Conservation (phyloP, 805 yeast genomes). For the Lipomyces orientalis region DNA sequence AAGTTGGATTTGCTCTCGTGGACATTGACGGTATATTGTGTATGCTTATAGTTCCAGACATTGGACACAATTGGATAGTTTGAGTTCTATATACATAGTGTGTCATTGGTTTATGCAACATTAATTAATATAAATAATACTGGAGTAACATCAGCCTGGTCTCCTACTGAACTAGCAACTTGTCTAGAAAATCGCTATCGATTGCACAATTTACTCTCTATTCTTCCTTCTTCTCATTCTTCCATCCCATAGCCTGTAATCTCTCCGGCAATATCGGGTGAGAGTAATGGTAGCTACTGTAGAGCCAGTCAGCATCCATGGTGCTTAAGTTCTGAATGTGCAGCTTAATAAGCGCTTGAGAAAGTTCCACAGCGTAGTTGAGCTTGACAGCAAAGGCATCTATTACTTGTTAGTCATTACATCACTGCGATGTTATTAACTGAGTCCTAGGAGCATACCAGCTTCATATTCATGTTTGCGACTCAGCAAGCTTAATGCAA, state of each 20-base stretch:
- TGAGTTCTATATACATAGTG: not conserved
- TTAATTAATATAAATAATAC: not conserved
- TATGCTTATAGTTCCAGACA: not conserved
- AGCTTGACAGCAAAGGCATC: conserved; percentile 62
- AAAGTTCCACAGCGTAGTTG: conserved; percentile 73
- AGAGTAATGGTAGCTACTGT: conserved; percentile 84
- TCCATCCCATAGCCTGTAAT: conserved; percentile 67
- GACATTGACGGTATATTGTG: not conserved
- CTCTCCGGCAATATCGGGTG: conserved; percentile 95
- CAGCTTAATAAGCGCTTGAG: conserved; percentile 72
- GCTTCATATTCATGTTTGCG: conserved; percentile 95
- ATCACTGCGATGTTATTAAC: not conserved
- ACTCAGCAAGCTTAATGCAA: conserved; percentile 69
- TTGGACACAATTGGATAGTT: not conserved
- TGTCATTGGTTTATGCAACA: not conserved
- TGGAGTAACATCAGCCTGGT: not conserved
- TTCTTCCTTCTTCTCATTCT: conserved; percentile 30
- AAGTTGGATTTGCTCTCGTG: not conserved
- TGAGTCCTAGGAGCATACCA: conserved; percentile 60
- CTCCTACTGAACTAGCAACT: not conserved
- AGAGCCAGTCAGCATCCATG: conserved; percentile 89
- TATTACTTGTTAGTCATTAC: not conserved
- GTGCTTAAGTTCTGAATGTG: conserved; percentile 81
- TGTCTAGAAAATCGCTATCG: not conserved
- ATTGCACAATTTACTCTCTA: not conserved